Percentiles rank a stretch among this genome's conserved stretches.
phyloP scores from a whole-genome alignment of 257 asterid species.

The Salvia splendens region DNA sequence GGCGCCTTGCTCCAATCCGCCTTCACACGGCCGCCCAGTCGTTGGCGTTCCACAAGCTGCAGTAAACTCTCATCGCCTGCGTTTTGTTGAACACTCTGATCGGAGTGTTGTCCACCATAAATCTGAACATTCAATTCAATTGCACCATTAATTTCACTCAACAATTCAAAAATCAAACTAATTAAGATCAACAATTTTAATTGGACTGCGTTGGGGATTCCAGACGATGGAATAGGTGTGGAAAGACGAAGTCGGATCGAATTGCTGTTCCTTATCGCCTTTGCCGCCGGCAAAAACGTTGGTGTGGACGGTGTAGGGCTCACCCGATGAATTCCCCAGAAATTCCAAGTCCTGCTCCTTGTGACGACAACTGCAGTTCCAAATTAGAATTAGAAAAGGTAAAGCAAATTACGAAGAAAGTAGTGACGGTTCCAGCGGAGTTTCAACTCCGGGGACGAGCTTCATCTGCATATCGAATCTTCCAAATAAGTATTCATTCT shows the following conservation, averaged over 20 bases:
- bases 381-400: not conserved
- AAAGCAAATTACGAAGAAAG: constrained; percentile 22
- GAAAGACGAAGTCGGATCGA: constrained; percentile 24
- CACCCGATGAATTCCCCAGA: constrained; percentile 24
- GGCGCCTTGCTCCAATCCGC: constrained; percentile 29
- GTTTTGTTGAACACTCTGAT: constrained; percentile 25
- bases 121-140: constrained; percentile 9
- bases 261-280: constrained; percentile 31
- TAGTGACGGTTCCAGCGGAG: constrained; percentile 31
- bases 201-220: constrained; percentile 22
- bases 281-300: constrained; percentile 27
- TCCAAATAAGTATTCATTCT: constrained; percentile 21
- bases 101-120: constrained; percentile 31
- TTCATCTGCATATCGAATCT: constrained; percentile 29
- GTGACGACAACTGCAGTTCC: constrained; percentile 26
- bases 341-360: constrained; percentile 30
- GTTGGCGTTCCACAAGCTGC: constrained; percentile 31
- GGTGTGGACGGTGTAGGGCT: constrained; percentile 33
- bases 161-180: too few species aligned
- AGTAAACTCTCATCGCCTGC: constrained; percentile 23
- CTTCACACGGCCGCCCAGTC: constrained; percentile 28
- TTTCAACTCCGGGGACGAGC: constrained; percentile 19
- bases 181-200: too few species aligned
- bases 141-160: too few species aligned
- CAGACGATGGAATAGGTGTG: constrained; percentile 33